These are phyloP conservation scores for Jatropha podagrica DNA, from an alignment of 441 rosid species.

Conservation along the genomic window DNA sequence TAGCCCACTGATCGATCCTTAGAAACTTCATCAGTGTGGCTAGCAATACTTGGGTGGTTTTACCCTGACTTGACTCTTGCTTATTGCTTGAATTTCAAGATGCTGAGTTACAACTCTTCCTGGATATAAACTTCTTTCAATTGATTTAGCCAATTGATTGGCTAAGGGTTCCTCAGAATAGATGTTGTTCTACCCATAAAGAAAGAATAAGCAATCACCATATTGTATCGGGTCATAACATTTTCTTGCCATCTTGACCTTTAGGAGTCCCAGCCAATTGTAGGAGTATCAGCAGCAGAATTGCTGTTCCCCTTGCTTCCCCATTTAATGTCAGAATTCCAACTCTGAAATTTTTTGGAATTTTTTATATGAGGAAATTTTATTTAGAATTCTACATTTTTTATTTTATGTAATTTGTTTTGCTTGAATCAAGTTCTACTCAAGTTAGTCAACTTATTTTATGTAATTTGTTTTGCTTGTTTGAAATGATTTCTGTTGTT, in stretches of 20 bases:
- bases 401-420: no score
- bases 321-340: background rate
- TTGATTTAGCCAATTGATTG: background rate
- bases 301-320: background rate
- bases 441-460: no score
- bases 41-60: background rate
- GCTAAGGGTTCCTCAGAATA: background rate
- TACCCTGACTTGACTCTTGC: background rate
- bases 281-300: background rate
- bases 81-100: background rate
- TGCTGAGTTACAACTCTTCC: background rate
- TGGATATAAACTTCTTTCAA: background rate
- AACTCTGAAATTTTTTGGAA: background rate
- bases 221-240: background rate
- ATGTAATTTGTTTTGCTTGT: no score
- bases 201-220: background rate
- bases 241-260: background rate
- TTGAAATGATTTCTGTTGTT: no score
- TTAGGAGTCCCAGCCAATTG: background rate
- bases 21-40: background rate
- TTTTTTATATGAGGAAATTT: no score
- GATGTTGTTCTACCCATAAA: background rate
- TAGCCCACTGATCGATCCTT: background rate
- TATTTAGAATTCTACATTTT: no score
- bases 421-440: no score